phyloP scores from a whole-genome alignment of 805 yeast genomes.

The Metschnikowia koreensis region DNA sequence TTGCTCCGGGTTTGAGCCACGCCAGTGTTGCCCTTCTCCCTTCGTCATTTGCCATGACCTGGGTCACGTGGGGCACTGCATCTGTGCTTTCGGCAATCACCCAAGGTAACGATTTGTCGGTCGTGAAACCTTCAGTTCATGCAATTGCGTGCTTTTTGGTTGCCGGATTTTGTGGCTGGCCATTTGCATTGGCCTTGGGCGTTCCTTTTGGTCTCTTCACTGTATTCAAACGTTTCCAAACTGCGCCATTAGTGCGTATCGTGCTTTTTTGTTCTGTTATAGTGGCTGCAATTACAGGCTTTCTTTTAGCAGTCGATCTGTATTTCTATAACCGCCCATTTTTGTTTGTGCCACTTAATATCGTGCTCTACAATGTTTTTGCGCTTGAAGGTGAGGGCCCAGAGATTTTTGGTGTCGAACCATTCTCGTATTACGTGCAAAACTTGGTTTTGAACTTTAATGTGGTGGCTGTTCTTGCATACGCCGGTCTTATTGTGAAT shows the following conservation, averaged over 20 bases:
- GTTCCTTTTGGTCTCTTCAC: slow-evolving; percentile 54
- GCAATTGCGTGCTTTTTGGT: slow-evolving; percentile 42
- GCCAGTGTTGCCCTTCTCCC: slow-evolving; percentile 87
- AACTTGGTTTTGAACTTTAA: slow-evolving; percentile 78
- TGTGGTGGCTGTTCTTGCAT: slow-evolving; percentile 44
- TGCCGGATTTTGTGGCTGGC: slow-evolving; percentile 92
- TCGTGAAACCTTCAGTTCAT: slow-evolving; percentile 12
- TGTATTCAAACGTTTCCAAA: slow-evolving; percentile 13
- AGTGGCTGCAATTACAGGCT: slow-evolving; percentile 21
- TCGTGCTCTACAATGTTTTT: slow-evolving; percentile 75
- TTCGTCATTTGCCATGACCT: slow-evolving; percentile 64
- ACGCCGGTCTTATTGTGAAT: slow-evolving; percentile 34
- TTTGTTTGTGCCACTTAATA: slow-evolving; percentile 75
- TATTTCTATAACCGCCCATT: slow-evolving; percentile 53
- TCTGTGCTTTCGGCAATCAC: slow-evolving; percentile 29
- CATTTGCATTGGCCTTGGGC: slow-evolving; percentile 68
- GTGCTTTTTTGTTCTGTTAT: slow-evolving; percentile 8
- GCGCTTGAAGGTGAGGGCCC: slow-evolving; percentile 78
- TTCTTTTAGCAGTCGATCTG: slow-evolving; percentile 52
- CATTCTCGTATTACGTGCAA: slow-evolving; percentile 64
- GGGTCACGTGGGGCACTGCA: slow-evolving; percentile 45
- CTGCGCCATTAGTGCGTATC: slow-evolving; percentile 12
- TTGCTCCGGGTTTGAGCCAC: slow-evolving; percentile 83
- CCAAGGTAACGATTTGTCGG: slow-evolving; percentile 1
- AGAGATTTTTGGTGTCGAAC: slow-evolving; percentile 85